Base-by-base conservation (phyloP, 805 yeast species). In the Kluyveromyces aestuarii region DNA sequence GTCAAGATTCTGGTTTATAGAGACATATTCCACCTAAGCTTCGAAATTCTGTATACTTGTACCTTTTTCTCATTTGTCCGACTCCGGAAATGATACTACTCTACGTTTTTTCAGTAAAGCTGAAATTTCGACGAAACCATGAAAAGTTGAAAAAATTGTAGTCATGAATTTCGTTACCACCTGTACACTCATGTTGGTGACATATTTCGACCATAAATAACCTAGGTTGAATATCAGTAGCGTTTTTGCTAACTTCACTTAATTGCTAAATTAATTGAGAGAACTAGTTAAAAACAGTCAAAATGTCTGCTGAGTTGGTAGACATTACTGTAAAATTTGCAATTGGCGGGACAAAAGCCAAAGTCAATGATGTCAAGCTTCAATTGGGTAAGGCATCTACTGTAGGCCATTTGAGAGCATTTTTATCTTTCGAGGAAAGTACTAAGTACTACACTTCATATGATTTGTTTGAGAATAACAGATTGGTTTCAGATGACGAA, bases 221-320 rank as follows among this genome's bases (percentile, higher is more conserved):
- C 25, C 25, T 21, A 21, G 25, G 25, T 21, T 21, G 25, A 30
- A 30, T 30, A 30, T 30, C 35, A 30, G 35, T 30, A 30, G 35
- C 35, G 35, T 30, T 30, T 30, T 30, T 30, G 35, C 8, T 30
- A 30, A 5, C 35, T 30, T 30, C 35, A 10, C 11, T 30, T 30
- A 13, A 30, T 30, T 13, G 35, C 14, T 30, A 8, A 30, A 30
- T 30, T 30, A 30, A 30, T 30, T 30, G 35, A 30, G 14, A 39
- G 40, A 17, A 37, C 17, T 17, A n/a, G 40, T 10, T 17, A 37
- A 37, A 37, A 37, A 17, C 21, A 6, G 40, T 37, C 30, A 25
- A 25, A 41, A 43, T 91, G 52, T 73, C 93, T 50, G 84, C 95
- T 73, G 99, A 91, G 66, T 72, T 93, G 59, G 96, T 93, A 25